Base-by-base conservation (phyloP, 2,329 filamentous ascomycete genomes). In the Sarocladiaceae sp. region DNA sequence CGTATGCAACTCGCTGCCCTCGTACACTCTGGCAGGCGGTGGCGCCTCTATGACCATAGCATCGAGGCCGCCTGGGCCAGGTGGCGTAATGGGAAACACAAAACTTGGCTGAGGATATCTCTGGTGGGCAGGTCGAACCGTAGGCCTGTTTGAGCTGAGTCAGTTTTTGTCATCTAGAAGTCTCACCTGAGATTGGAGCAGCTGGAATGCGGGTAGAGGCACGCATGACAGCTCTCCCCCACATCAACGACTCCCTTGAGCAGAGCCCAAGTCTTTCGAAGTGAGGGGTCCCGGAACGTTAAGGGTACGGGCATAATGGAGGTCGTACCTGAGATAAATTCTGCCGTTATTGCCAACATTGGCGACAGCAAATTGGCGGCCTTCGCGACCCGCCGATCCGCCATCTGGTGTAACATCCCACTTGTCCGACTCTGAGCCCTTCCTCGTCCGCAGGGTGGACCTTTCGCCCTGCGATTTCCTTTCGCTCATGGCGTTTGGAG, bases 341-440 rank as follows among this genome's bases (percentile, higher is more conserved):
- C 85, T 84, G 35, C 88, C 88, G 69, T 91, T 90, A 64, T 90
- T 88, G 22, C 88, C 88, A 54, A 93, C 88, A 66, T 91, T 92
- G 49, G 86, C 83, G 52, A 93, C 88, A 2, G 87, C 84, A 65
- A 93, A 92, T 62, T 89, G 84, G 52, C 86, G 80, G 47, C 83
- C 85, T 64, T 85, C 82, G 54, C 84, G 78, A 29, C 80, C 78
- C 52, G 75, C 80, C 44, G 83, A 80, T 53, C 76, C 71, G 54
- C 79, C 79, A 61, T 89, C 86, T 11, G 79, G 75, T n/a, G 75
- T 70, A 53, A 83, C 71, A 51, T 83, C 79, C 60, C 71, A 73
- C 62, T 75, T 81, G 53, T 78, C 77, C 11, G 73, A 62, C 52
- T 86, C 83, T 50, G 71, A 69, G 53, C 77, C 79, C 59, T 77